phyloP scores from a whole-genome alignment of 2,329 filamentous ascomycete species.

The Ceratocystis ficicola region DNA sequence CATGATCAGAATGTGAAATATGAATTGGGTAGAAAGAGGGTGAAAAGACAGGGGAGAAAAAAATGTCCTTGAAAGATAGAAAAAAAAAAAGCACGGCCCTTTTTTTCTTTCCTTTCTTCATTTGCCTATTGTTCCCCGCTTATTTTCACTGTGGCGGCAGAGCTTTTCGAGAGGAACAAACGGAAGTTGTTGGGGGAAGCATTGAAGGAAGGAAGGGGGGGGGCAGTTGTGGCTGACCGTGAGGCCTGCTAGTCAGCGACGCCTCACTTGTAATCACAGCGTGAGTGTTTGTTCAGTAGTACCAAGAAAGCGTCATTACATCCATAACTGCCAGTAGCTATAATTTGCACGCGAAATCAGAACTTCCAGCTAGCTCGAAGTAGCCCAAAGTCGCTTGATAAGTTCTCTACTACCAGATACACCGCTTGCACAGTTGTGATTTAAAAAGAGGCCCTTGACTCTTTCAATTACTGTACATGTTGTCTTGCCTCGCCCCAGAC shows the following conservation, averaged over 20 bases:
- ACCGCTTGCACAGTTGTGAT: too few relatives aligned
- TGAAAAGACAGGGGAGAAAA: slow-evolving; percentile 13
- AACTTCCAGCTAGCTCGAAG: too few relatives aligned
- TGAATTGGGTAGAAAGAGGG: slow-evolving; percentile 7
- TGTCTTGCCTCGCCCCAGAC: too few relatives aligned
- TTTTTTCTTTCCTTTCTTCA: slow-evolving; percentile 12
- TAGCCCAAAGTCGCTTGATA: too few relatives aligned
- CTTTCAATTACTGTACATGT: too few relatives aligned
- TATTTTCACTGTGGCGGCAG: slow-evolving; percentile 13
- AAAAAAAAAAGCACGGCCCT: slow-evolving; percentile 20
- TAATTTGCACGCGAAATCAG: too few relatives aligned
- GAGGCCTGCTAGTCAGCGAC: not conserved
- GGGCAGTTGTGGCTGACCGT: not conserved
- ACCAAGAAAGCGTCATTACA: not conserved
- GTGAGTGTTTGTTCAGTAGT: not conserved
- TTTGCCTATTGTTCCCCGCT: slow-evolving; percentile 7
- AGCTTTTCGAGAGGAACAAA: not conserved
- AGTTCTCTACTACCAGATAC: too few relatives aligned
- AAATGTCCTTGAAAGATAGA: slow-evolving; percentile 17
- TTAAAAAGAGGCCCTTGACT: too few relatives aligned
- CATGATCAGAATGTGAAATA: slow-evolving; percentile 34
- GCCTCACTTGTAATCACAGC: not conserved
- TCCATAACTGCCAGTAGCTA: too few relatives aligned
- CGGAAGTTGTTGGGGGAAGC: not conserved
- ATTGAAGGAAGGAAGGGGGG: not conserved